Base-by-base conservation (phyloP, 1,284 basidiomycete species). In the Ceratobasidium sp. region DNA sequence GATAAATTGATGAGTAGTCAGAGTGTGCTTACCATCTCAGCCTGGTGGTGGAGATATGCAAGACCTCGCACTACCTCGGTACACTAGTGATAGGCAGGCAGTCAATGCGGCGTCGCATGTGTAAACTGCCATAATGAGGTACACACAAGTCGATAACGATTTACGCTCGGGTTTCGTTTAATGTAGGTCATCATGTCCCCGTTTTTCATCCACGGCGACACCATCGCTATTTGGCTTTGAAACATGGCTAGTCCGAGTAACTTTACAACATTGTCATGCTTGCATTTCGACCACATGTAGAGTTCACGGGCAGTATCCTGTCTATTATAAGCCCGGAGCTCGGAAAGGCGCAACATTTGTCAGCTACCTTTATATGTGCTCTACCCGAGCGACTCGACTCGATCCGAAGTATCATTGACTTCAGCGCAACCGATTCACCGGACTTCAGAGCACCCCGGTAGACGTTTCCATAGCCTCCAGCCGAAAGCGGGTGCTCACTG, bases 201-300 rank as follows among this genome's bases (percentile, higher is more conserved):
- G 17, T 48, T 48, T 2, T 48, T 48, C 46, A 48, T 48, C 46
- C 46, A 48, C 2, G 46, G 46, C 3, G 46, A 48, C 7, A 48
- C 46, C 46, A 48, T 48, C 12, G 46, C 17, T 10, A 48, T 48
- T 9, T 48, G 46, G 17, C 9, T 48, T 48, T 7, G 46, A 7
- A 48, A 48, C 6, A 61, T 17, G 3, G 62, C 62, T 2, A 65
- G 38, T 40, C 62, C 62, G 42, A 65, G 42, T 20, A 65, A 9
- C 33, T 65, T 2, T 23, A 65, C 12, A 20, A 65, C 23, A 12
- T 65, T 65, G 3, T 65, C 38, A 20, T 65, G 40, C 9, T 65
- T 46, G 62, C 62, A 65, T 46, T 46, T 42, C 17, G 62, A 65
- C 62, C 62, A 65, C 12, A 44, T 23, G 20, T 65, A 44, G 7